These are phyloP conservation scores for Syzygium malaccense DNA, from an alignment of 441 rosid species.

Conservation along the genomic window DNA sequence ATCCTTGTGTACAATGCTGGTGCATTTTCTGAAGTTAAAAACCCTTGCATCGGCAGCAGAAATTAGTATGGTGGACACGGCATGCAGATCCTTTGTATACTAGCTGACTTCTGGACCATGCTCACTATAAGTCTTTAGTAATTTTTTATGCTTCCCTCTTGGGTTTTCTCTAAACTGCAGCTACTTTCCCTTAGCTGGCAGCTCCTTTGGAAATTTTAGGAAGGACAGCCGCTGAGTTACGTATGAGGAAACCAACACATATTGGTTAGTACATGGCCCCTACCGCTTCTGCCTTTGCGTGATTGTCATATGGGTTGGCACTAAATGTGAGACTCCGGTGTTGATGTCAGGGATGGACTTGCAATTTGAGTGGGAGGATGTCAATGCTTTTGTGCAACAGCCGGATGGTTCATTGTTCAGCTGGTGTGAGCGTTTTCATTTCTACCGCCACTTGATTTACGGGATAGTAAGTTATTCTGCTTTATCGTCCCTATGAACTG, in stretches of 20 bases:
- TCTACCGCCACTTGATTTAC: constrained; percentile 57
- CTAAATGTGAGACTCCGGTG: not conserved
- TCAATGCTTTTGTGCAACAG: constrained; percentile 64
- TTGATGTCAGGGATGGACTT: constrained; percentile 71
- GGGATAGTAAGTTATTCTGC: constrained; percentile 46
- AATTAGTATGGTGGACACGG: not conserved
- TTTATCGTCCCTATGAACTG: not conserved
- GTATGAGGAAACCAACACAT: constrained; percentile 72
- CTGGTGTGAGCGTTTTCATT: constrained; percentile 86
- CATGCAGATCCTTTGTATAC: not conserved
- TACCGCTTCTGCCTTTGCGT: not conserved
- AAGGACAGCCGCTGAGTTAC: constrained; percentile 68
- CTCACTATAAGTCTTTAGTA: not conserved
- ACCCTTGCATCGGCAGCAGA: not conserved
- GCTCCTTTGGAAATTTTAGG: constrained; percentile 64
- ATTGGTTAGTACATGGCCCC: constrained; percentile 39
- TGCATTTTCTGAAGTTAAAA: not conserved
- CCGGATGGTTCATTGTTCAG: constrained; percentile 86
- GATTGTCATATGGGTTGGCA: not conserved
- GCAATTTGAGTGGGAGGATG: constrained; percentile 79
- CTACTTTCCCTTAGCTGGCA: constrained; percentile 40
- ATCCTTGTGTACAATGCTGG: not conserved
- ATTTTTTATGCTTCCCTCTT: not conserved
- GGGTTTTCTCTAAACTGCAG: not conserved
- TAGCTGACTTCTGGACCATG: not conserved